Percentiles rank a stretch among this genome's conserved stretches.
Conservation (phyloP, 2,329 filamentous ascomycete genomes). For the Akanthomyces lecanii region DNA sequence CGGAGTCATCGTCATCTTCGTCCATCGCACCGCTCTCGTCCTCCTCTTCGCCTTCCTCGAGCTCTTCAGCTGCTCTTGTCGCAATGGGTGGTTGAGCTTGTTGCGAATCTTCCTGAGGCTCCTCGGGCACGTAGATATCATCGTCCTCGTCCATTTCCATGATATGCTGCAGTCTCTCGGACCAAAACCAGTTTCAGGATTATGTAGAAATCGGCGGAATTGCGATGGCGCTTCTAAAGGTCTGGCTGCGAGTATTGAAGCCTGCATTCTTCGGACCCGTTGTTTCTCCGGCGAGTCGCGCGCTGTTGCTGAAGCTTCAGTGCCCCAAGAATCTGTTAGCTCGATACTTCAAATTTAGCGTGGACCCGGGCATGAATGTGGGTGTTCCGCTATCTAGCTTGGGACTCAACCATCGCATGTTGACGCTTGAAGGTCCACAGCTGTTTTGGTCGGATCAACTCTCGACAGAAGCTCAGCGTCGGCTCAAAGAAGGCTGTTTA, state of each 20-base stretch:
- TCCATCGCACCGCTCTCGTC: slow-evolving; percentile 59
- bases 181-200: not conserved
- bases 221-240: not conserved
- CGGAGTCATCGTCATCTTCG: slow-evolving; percentile 54
- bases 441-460: slow-evolving; percentile 1
- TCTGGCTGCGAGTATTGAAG: not conserved
- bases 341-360: not conserved
- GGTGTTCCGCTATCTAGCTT: not conserved
- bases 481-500: slow-evolving; percentile 14
- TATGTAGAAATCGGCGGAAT: not conserved
- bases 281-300: slow-evolving; percentile 11
- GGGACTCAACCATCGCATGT: not conserved
- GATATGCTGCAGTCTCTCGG: slow-evolving; percentile 21
- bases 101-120: slow-evolving; percentile 39
- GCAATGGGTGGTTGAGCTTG: slow-evolving; percentile 28
- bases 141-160: slow-evolving; percentile 68
- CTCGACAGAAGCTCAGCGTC: slow-evolving; percentile 13
- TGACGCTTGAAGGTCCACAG: slow-evolving; percentile 2
- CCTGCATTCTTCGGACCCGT: slow-evolving; percentile 10
- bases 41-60: slow-evolving; percentile 62
- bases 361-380: not conserved
- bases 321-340: not conserved
- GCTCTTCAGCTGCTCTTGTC: slow-evolving; percentile 44
- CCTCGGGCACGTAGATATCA: slow-evolving; percentile 62
- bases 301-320: not conserved